Percentiles rank a stretch among this genome's conserved stretches.
Conservation (phyloP, 139 green algal species). For the Chlamydomonas schloesseri region DNA sequence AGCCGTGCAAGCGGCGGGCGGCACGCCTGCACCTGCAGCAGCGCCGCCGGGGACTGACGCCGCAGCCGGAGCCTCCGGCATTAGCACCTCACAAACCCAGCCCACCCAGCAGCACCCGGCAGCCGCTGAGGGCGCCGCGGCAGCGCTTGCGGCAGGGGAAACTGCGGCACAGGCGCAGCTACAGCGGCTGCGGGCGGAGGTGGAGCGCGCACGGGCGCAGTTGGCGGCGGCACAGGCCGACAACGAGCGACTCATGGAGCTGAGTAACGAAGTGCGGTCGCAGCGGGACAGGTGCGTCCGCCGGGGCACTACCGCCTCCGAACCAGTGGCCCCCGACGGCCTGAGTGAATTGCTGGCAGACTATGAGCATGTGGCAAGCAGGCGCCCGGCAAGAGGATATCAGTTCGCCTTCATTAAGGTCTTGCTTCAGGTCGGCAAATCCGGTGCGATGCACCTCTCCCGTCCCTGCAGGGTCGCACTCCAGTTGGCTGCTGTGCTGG, state of each 20-base stretch:
- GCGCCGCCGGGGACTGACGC: neutral
- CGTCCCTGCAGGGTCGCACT: no score
- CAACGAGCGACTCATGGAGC: conserved; percentile 82
- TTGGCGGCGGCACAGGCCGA: conserved; percentile 52
- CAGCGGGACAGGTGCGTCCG: conserved; percentile 58
- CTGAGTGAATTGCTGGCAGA: no score
- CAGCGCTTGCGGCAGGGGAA: neutral
- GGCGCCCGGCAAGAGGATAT: no score
- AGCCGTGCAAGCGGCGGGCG: neutral
- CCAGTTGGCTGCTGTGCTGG: no score
- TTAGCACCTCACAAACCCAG: neutral
- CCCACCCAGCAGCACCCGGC: neutral
- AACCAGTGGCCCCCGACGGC: no score
- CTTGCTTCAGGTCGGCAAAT: no score
- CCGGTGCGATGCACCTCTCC: no score
- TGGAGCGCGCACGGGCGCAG: neutral
- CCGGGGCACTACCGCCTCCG: no score
- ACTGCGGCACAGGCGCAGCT: neutral
- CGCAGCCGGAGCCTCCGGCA: neutral
- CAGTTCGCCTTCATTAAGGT: no score
- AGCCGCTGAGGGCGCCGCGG: neutral
- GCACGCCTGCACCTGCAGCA: neutral
- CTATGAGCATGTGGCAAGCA: no score
- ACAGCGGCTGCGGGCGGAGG: conserved; percentile 10
- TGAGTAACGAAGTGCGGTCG: conserved; percentile 73